Evolutionary conservation across 371 early-diverging fungal genomes (phyloP).

Genomic region (Actinomucor elegans): DNA sequence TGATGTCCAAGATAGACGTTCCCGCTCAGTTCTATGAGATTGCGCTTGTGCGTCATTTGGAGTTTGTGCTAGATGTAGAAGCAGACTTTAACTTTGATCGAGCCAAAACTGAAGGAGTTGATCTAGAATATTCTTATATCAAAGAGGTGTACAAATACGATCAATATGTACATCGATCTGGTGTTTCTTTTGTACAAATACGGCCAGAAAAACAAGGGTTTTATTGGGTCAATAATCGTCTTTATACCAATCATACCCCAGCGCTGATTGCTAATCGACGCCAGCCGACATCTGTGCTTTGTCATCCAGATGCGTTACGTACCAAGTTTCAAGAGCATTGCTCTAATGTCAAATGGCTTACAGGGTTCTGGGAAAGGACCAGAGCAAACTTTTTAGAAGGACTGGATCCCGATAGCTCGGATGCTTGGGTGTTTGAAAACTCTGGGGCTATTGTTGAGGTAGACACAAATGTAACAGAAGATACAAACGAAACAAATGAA

Average conservation of each 20-base stretch:
- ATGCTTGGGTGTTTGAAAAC: conserved; percentile 45
- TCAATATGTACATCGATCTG: conserved; percentile 91
- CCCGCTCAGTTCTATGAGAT: conserved; percentile 79
- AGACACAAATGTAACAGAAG: conserved; percentile 1
- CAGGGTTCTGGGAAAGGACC: conserved; percentile 64
- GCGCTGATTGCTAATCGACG: conserved; percentile 37
- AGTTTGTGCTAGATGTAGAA: conserved; percentile 94
- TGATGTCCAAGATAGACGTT: conserved; percentile 48
- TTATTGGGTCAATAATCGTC: conserved; percentile 88
- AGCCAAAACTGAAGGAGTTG: conserved; percentile 44
- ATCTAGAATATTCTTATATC: conserved; percentile 70
- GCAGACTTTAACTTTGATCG: conserved; percentile 68
- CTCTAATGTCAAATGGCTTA: conserved; percentile 41
- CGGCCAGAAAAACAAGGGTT: conserved; percentile 73
- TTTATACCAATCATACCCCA: conserved; percentile 72
- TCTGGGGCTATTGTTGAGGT: conserved; percentile 27
- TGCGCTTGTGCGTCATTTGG: conserved; percentile 78
- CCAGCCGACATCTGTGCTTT: conserved; percentile 27
- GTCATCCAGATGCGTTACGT: conserved; percentile 58
- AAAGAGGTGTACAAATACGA: conserved; percentile 72
- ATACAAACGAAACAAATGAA: conserved; percentile 4
- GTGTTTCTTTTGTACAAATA: conserved; percentile 91
- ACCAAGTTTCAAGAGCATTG: conserved; percentile 62
- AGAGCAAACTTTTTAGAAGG: conserved; percentile 30
- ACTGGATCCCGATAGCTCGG: conserved; percentile 20